Evolutionary conservation across 2,329 filamentous ascomycete genomes (phyloP).

Genomic region (Aspergillus costaricaensis): DNA sequence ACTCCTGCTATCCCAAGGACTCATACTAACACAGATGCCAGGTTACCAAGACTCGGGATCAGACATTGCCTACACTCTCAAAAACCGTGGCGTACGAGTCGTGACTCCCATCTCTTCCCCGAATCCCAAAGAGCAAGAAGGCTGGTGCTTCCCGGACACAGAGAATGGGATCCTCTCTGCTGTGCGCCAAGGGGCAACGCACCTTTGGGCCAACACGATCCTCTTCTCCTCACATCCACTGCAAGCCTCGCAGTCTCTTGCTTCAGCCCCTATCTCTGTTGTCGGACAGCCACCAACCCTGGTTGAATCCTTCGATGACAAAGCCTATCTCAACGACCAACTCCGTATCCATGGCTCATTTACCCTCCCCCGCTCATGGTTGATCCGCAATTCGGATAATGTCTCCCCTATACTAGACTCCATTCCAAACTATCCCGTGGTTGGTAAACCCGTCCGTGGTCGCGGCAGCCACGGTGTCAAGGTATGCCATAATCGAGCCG

Average conservation of each 20-base stretch:
- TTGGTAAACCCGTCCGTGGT: slow-evolving; percentile 53
- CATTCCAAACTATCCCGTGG: slow-evolving; percentile 41
- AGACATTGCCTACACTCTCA: slow-evolving; percentile 51
- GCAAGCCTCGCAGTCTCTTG: slow-evolving; percentile 43
- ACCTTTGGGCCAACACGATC: slow-evolving; percentile 56
- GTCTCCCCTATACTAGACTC: slow-evolving; percentile 9
- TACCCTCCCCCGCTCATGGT: slow-evolving; percentile 45
- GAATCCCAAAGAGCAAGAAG: slow-evolving; percentile 31
- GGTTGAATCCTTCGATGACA: slow-evolving; percentile 55
- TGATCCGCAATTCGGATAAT: slow-evolving; percentile 24
- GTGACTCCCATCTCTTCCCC: slow-evolving; percentile 35
- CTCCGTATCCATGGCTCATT: slow-evolving; percentile 42
- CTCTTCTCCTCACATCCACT: slow-evolving; percentile 53
- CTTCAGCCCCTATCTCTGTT: slow-evolving; percentile 37
- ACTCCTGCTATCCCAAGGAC: not conserved
- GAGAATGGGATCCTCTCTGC: slow-evolving; percentile 47
- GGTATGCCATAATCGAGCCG: slow-evolving; percentile 39
- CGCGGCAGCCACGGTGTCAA: slow-evolving; percentile 55
- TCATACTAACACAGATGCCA: slow-evolving; percentile 21
- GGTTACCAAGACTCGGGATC: slow-evolving; percentile 54
- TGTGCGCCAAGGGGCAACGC: slow-evolving; percentile 44
- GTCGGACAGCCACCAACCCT: slow-evolving; percentile 51
- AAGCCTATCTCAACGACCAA: slow-evolving; percentile 50
- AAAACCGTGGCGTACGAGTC: slow-evolving; percentile 32
- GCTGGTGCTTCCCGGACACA: slow-evolving; percentile 50